Percentiles rank a stretch among this genome's conserved stretches.
phyloP scores from a whole-genome alignment of 2,329 filamentous ascomycete species.

The Dactylellina sp. region DNA sequence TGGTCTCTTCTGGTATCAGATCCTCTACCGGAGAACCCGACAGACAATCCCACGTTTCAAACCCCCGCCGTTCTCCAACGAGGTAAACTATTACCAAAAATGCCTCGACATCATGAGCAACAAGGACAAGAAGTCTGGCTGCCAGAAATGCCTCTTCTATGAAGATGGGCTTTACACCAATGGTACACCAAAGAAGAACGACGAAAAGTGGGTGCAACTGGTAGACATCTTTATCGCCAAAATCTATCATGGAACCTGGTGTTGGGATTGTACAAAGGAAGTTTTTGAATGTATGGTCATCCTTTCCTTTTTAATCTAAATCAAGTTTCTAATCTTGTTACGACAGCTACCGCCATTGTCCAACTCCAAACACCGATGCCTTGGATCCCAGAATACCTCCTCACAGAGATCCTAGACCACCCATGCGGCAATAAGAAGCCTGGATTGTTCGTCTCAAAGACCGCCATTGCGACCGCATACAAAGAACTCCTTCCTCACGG shows the following conservation, averaged over 20 bases:
- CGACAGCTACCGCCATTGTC: slow-evolving; percentile 27
- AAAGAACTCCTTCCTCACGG: slow-evolving; percentile 38
- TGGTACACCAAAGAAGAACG: slow-evolving; percentile 14
- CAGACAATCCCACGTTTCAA: not conserved
- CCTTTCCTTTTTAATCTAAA: not conserved
- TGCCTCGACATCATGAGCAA: slow-evolving; percentile 51
- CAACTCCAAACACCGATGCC: slow-evolving; percentile 32
- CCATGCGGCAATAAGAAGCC: slow-evolving; percentile 30
- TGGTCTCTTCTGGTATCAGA: slow-evolving; percentile 37
- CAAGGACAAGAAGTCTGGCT: slow-evolving; percentile 8
- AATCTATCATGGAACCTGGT: slow-evolving; percentile 42
- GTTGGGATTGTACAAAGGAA: slow-evolving; percentile 37
- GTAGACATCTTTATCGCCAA: slow-evolving; percentile 41
- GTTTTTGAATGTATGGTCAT: slow-evolving; percentile 35
- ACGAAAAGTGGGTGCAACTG: slow-evolving; percentile 27
- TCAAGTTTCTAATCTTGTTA: not conserved
- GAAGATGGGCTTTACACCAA: slow-evolving; percentile 21
- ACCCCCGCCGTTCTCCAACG: not conserved
- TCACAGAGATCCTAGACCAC: slow-evolving; percentile 30
- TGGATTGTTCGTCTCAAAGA: slow-evolving; percentile 28
- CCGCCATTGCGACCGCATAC: slow-evolving; percentile 21
- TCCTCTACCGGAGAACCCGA: slow-evolving; percentile 11
- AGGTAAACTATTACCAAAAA: slow-evolving; percentile 35
- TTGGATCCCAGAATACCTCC: slow-evolving; percentile 9
- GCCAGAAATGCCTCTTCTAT: slow-evolving; percentile 33